A percentile compares a stretch with the other conserved stretches of the same genome.
Evolutionary conservation across 108 stramenopile species (phyloP).

Genomic region (Aureococcus anophagefferens): DNA sequence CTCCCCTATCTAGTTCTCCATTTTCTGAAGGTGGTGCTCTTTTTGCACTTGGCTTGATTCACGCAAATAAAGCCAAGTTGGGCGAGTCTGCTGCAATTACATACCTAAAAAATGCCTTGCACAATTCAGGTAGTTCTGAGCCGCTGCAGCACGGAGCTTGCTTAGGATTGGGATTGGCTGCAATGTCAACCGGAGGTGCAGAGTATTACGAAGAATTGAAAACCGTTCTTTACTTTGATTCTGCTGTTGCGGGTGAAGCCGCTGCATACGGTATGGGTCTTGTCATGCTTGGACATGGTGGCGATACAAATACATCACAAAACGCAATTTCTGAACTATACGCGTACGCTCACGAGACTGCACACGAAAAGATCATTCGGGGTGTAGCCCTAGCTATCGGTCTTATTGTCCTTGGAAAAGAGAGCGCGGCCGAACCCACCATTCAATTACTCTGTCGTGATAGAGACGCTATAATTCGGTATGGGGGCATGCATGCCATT

Average conservation of each 20-base stretch:
- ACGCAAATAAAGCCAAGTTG: constrained; percentile 76
- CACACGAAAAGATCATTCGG: constrained; percentile 98
- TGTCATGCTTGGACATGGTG: constrained; percentile 82
- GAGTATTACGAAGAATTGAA: constrained; percentile 79
- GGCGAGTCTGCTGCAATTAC: constrained; percentile 20
- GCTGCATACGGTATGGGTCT: constrained; percentile 97
- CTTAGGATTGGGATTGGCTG: constrained; percentile 91
- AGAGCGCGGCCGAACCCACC: constrained; percentile 86
- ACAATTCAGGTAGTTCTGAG: constrained; percentile 79
- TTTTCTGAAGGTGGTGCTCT: constrained; percentile 91
- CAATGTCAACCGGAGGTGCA: constrained; percentile 77
- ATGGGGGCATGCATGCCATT: constrained; percentile 91
- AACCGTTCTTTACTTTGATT: constrained; percentile 84
- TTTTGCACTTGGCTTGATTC: constrained; percentile 94
- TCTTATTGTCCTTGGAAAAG: constrained; percentile 85
- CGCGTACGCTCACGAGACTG: constrained; percentile 87
- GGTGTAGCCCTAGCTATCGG: constrained; percentile 90
- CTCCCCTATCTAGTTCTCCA: constrained; percentile 34
- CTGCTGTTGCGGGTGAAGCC: constrained; percentile 94
- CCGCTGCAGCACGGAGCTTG: constrained; percentile 94
- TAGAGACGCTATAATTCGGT: constrained; percentile 92
- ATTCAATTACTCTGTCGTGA: constrained; percentile 89
- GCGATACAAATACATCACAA: constrained; percentile 49
- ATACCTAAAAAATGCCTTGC: constrained; percentile 60
- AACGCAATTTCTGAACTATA: constrained; percentile 73